Percentiles rank a stretch among this genome's conserved stretches.
These are phyloP conservation scores for Antitrichia curtipendula DNA, from an alignment of 225 moss, liverwort and hornwort species.

Conservation along the genomic window DNA sequence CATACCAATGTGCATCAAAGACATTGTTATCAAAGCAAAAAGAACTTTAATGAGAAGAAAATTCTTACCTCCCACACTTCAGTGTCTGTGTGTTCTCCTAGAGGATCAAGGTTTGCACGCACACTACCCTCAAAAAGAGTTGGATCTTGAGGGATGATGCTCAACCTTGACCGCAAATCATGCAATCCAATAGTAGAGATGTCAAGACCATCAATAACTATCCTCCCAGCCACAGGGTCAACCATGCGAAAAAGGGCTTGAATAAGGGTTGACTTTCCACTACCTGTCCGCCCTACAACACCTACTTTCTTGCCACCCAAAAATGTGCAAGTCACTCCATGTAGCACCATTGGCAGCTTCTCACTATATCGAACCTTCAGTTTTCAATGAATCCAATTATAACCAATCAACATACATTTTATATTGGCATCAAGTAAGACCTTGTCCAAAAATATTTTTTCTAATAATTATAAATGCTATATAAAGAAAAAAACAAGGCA, in stretches of 20 bases:
- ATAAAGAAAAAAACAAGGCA: background rate
- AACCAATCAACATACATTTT: background rate
- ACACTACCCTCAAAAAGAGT: conserved; percentile 51
- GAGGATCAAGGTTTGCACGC: conserved; percentile 49
- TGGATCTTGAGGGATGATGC: conserved; percentile 57
- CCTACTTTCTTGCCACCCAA: conserved; percentile 47
- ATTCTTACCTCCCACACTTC: conserved; percentile 42
- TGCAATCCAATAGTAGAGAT: conserved; percentile 51
- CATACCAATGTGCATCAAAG: too few species aligned
- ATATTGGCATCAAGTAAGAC: background rate
- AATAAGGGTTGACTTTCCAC: conserved; percentile 45
- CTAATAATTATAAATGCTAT: background rate
- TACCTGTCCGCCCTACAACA: conserved; percentile 43
- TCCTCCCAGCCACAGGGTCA: conserved; percentile 40
- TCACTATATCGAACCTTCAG: conserved; percentile 41
- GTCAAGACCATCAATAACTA: conserved; percentile 49
- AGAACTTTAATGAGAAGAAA: background rate
- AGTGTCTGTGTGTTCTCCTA: conserved; percentile 25
- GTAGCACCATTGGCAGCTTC: conserved; percentile 44
- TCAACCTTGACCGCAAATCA: conserved; percentile 45
- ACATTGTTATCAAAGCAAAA: background rate
- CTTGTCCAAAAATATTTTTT: background rate
- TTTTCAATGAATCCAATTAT: background rate
- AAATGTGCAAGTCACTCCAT: conserved; percentile 54
- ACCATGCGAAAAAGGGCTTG: conserved; percentile 55